Evolutionary conservation across 164 flowering plant species (phyloP).

Genomic region (Akebia trifoliata): DNA sequence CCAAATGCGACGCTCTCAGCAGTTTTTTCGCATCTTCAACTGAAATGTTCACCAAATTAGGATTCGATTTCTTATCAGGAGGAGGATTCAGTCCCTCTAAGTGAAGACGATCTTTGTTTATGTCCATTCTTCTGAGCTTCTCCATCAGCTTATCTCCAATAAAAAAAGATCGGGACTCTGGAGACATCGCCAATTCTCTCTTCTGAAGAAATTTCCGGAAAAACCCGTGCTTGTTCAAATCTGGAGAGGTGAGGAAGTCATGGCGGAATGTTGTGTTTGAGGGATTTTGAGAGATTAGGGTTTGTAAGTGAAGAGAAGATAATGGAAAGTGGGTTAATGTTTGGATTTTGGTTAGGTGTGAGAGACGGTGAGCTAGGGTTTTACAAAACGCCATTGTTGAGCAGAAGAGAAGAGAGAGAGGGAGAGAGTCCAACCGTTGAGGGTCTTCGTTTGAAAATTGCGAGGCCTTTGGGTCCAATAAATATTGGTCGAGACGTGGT

Average conservation of each 20-base stretch:
- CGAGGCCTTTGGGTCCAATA: too few species aligned
- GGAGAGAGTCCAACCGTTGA: too few species aligned
- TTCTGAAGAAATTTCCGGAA: slow-evolving; percentile 45
- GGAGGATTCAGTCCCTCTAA: slow-evolving; percentile 40
- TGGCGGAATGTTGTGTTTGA: slow-evolving; percentile 18
- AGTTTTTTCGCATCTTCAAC: slow-evolving; percentile 58
- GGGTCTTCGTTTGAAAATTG: too few species aligned
- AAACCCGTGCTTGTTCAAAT: slow-evolving; percentile 24
- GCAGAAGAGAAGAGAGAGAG: slow-evolving; percentile 1
- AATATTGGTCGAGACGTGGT: too few species aligned
- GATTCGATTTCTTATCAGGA: slow-evolving; percentile 28
- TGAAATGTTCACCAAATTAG: slow-evolving; percentile 23
- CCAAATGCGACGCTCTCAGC: slow-evolving; percentile 50
- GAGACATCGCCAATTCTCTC: slow-evolving; percentile 21
- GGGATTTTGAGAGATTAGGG: slow-evolving; percentile 23
- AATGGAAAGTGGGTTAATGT: slow-evolving; percentile 32
- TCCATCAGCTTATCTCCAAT: slow-evolving; percentile 43
- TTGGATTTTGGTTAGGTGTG: slow-evolving; percentile 27
- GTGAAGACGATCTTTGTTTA: slow-evolving; percentile 41
- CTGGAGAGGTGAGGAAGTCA: slow-evolving; percentile 13
- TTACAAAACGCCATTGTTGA: slow-evolving; percentile 43
- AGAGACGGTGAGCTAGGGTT: slow-evolving; percentile 38
- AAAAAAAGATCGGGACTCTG: slow-evolving; percentile 31
- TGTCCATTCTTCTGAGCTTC: slow-evolving; percentile 39
- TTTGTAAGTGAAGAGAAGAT: slow-evolving; percentile 21